Conservation (phyloP, 2,329 filamentous ascomycete genomes). For the Calcarisporium arbuscula region DNA sequence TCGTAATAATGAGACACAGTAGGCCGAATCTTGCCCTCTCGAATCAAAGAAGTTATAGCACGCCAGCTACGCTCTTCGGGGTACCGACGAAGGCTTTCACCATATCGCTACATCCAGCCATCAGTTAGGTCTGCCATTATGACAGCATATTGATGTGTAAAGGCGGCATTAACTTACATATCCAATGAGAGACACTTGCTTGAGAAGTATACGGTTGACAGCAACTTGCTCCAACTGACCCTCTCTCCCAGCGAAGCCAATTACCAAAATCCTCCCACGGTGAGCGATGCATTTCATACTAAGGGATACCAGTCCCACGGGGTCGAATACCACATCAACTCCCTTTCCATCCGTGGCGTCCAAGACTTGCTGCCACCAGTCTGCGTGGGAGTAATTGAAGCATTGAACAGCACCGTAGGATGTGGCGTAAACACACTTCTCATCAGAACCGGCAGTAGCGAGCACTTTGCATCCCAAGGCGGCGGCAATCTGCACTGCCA, state of each 20-base stretch:
- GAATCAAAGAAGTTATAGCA: constrained; percentile 41
- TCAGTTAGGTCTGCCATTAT: constrained; percentile 3
- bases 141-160: constrained; percentile 17
- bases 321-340: constrained; percentile 52
- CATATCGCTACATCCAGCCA: constrained; percentile 51
- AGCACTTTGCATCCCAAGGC: constrained; percentile 47
- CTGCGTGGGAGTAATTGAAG: constrained; percentile 30
- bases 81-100: constrained; percentile 45
- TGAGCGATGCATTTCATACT: constrained; percentile 48
- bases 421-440: constrained; percentile 36
- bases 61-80: constrained; percentile 46
- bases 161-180: constrained; percentile 39
- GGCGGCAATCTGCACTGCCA: constrained; percentile 49
- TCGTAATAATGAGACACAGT: constrained; percentile 43
- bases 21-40: constrained; percentile 40
- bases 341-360: constrained; percentile 40
- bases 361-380: constrained; percentile 48
- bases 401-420: constrained; percentile 32
- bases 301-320: constrained; percentile 48
- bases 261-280: constrained; percentile 46
- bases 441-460: constrained; percentile 40
- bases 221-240: constrained; percentile 47
- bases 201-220: constrained; percentile 49
- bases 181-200: constrained; percentile 44
- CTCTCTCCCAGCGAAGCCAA: constrained; percentile 50